Conservation (phyloP, 176 grass and related monocot species). For the Secale cereale region DNA sequence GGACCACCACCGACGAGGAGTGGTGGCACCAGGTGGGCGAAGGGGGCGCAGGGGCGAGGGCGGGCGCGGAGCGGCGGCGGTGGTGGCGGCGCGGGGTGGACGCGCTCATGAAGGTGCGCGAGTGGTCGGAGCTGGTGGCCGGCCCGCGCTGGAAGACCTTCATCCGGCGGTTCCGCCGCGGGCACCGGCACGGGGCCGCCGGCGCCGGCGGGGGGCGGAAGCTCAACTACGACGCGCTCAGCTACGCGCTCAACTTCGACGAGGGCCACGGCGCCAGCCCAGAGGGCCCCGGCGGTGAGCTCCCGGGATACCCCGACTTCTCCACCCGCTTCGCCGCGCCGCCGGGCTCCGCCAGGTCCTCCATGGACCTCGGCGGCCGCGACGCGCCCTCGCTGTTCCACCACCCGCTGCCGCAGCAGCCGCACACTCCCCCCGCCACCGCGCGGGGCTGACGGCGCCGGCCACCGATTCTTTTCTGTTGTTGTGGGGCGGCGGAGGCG, state of each 20-base stretch:
- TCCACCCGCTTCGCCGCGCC: conserved; percentile 57
- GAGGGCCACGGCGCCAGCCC: conserved; percentile 61
- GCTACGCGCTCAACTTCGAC: conserved; percentile 99
- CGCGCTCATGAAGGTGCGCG: conserved; percentile 71
- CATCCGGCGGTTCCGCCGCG: conserved; percentile 69
- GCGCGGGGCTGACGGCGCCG: not conserved
- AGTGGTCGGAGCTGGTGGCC: conserved; percentile 96
- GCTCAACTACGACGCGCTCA: conserved; percentile 78
- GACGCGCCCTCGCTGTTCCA: conserved; percentile 49
- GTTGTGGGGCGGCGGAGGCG: conserved; percentile 23
- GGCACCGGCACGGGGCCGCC: not conserved
- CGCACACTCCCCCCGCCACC: not conserved
- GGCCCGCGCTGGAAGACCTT: conserved; percentile 98
- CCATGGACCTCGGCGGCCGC: conserved; percentile 60
- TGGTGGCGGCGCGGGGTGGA: conserved; percentile 69
- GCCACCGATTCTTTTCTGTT: not conserved
- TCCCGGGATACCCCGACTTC: conserved; percentile 59
- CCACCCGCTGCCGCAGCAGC: not conserved
- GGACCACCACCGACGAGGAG: conserved; percentile 13
- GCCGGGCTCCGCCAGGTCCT: conserved; percentile 28
- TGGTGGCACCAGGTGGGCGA: conserved; percentile 39
- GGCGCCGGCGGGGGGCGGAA: conserved; percentile 4
- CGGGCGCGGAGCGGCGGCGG: not conserved
- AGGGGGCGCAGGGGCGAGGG: not conserved
- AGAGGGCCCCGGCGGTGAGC: conserved; percentile 25